Evolutionary conservation across 306 rosid genomes (phyloP).

Genomic region (Nissolia schottii): DNA sequence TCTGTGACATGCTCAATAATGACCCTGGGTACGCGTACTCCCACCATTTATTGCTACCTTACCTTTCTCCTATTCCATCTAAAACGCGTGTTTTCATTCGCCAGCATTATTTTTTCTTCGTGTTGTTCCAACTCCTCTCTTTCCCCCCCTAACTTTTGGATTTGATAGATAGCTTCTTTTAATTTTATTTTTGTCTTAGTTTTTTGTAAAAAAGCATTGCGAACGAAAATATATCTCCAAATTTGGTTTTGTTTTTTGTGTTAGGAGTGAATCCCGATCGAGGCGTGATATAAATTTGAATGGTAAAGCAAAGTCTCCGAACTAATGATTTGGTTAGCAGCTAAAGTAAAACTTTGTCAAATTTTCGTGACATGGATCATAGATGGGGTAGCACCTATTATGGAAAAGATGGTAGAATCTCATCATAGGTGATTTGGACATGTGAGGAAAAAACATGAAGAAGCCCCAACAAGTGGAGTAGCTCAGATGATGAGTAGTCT

Average conservation of each 20-base stretch:
- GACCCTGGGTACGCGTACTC: slow-evolving; percentile 76
- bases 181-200: not conserved
- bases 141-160: not conserved
- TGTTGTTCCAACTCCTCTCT: not conserved
- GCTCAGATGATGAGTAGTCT: no score
- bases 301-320: not conserved
- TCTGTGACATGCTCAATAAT: slow-evolving; percentile 90
- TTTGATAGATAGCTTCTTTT: not conserved
- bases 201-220: not conserved
- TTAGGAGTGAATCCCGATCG: not conserved
- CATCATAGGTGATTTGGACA: no score
- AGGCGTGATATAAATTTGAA: not conserved
- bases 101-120: not conserved
- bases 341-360: no score
- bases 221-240: not conserved
- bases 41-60: slow-evolving; percentile 7
- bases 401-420: no score
- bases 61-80: not conserved
- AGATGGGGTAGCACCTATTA: no score
- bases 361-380: no score
- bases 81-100: not conserved
- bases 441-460: no score
- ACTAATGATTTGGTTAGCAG: not conserved
- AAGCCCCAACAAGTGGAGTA: no score
- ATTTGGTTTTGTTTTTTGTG: not conserved